Evolutionary conservation across 768 basidiomycete genomes (phyloP).

Genomic region (Russula emetica): DNA sequence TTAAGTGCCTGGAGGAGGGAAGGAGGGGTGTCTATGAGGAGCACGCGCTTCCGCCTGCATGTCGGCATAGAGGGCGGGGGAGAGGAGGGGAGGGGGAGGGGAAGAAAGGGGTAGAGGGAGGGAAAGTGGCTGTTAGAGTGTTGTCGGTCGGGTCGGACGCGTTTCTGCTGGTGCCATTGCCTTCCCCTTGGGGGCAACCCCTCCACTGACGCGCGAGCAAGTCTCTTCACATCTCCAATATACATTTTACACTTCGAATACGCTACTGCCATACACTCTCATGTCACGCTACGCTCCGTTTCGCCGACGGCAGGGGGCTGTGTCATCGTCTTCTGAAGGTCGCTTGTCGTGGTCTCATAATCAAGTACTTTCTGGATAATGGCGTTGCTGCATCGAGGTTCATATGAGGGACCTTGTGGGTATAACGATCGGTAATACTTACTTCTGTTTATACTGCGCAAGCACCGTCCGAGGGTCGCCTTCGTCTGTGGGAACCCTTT

Average conservation of each 20-base stretch:
- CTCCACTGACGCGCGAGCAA: not conserved
- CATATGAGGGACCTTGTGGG: constrained; percentile 11
- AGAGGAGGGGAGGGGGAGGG: constrained; percentile 26
- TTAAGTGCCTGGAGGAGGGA: constrained; percentile 61
- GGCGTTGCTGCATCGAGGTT: constrained; percentile 41
- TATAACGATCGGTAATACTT: not conserved
- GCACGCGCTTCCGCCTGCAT: constrained; percentile 84
- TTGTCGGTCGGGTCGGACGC: constrained; percentile 24
- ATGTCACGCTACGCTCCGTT: not conserved
- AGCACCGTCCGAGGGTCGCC: constrained; percentile 49
- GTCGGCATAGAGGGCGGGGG: constrained; percentile 59
- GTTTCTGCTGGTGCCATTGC: constrained; percentile 15
- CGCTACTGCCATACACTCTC: not conserved
- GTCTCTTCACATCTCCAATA: not conserved
- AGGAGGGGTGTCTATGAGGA: constrained; percentile 77
- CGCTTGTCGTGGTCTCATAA: constrained; percentile 33
- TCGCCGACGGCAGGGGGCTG: not conserved
- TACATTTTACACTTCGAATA: not conserved
- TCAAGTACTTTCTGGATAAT: constrained; percentile 54
- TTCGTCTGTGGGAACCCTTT: constrained; percentile 35
- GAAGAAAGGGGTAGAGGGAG: constrained; percentile 27
- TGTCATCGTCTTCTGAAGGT: constrained; percentile 11
- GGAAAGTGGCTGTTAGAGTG: constrained; percentile 25
- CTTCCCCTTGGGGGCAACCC: constrained; percentile 8
- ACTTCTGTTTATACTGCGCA: constrained; percentile 69